phyloP scores from a whole-genome alignment of 352 stramenopile species.

The Phytophthora megakarya region DNA sequence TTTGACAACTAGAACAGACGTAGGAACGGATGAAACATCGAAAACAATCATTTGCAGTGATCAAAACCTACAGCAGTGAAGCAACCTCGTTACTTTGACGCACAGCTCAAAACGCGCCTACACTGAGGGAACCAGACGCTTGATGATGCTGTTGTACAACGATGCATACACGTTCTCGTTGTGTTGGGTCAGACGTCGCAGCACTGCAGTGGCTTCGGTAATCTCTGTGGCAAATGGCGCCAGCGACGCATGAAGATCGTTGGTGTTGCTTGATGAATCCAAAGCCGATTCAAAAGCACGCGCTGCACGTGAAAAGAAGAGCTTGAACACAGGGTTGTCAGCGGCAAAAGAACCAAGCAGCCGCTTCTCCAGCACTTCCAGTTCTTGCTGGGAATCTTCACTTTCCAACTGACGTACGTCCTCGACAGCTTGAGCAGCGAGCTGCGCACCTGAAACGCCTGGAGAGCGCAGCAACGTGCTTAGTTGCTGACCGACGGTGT shows the following conservation, averaged over 20 bases:
- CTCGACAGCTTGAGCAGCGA: slow-evolving; percentile 56
- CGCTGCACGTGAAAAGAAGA: slow-evolving; percentile 55
- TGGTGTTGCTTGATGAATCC: slow-evolving; percentile 20
- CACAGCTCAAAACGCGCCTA: slow-evolving; percentile 23
- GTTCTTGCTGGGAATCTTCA: slow-evolving; percentile 21
- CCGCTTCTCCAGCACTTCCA: slow-evolving; percentile 48
- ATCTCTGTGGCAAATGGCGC: slow-evolving; percentile 55
- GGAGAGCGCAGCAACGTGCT: slow-evolving; percentile 48
- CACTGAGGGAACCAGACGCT: slow-evolving; percentile 38
- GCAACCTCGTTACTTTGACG: background rate
- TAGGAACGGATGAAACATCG: slow-evolving; percentile 18
- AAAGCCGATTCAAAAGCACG: slow-evolving; percentile 37
- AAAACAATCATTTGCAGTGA: slow-evolving; percentile 24
- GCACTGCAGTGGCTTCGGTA: slow-evolving; percentile 26
- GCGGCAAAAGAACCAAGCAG: slow-evolving; percentile 47
- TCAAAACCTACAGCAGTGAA: slow-evolving; percentile 19
- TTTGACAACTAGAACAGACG: background rate
- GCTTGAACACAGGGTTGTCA: slow-evolving; percentile 59
- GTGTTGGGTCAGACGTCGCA: slow-evolving; percentile 61
- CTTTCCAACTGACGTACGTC: slow-evolving; percentile 37
- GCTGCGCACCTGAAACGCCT: slow-evolving; percentile 51
- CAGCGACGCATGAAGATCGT: slow-evolving; percentile 56
- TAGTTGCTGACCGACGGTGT: slow-evolving; percentile 38
- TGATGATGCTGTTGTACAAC: slow-evolving; percentile 70
- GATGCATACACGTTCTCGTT: slow-evolving; percentile 69